Evolutionary conservation across 2,329 filamentous ascomycete genomes (phyloP), one percentile per base, ranked within the genome.

Genomic region (Colletotrichum musae): DNA sequence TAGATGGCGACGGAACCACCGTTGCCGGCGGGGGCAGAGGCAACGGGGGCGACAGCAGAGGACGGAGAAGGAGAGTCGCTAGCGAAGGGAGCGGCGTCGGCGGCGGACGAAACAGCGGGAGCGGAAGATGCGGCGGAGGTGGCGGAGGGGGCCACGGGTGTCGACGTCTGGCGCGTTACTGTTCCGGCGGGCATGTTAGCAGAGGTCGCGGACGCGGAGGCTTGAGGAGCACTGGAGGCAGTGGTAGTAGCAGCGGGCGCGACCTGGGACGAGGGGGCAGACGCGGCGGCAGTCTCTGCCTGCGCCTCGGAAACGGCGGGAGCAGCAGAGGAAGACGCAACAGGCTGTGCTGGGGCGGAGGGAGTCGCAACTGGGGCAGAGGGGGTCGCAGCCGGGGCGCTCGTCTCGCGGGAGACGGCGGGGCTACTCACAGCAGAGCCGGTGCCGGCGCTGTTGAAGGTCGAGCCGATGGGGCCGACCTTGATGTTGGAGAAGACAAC

Each of bases 401-500:
- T 15, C 16, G 56, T 36, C 41, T 48, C 24, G 6, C 4, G 6
- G 10, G 26, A 28, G 15, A 15, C 9, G 4, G 3, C 1, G 7
- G 0, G 12, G 32, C 32, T 21, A 69, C 66, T 69, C 7, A 69
- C 66, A 45, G 48, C 28, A 59, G 61, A 10, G 39, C 52, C 41
- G 6, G 62, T 21, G 39, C 61, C 53, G 7, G 62, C 67, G 6
- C 32, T 32, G 21, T 63, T 61, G 71, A 82, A 88, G 73, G 88
- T 90, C 50, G 84, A 87, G 74, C 84, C 84, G 75, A 90, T 86
- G 66, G 86, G 82, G 26, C 79, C 88, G 74, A 88, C 83, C 80
- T 63, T 69, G 65, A 72, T 72, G 65, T 89, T 89, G 72, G 86
- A 89, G 81, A 83, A 90, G 71, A 82, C 76, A 62, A 90, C 88